Evolutionary conservation across 2,329 filamentous ascomycete genomes (phyloP), one percentile per base, ranked within the genome.

Genomic region (Trichoderma lentiforme): DNA sequence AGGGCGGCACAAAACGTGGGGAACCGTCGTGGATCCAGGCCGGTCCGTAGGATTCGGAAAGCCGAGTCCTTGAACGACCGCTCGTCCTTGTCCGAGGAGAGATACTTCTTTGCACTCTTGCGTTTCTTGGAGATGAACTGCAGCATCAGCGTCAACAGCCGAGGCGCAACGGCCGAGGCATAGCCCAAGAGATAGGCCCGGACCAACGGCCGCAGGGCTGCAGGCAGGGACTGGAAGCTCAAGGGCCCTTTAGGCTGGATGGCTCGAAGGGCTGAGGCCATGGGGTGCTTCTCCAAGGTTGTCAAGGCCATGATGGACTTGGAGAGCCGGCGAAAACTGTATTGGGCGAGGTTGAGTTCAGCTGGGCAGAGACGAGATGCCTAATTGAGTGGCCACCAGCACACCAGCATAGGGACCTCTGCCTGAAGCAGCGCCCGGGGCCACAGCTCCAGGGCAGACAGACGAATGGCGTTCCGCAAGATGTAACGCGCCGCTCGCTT

Each of bases 101-200:
- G 76, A 71, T 74, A 80, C 76, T 76, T 79, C 74, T 64, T 74
- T 15, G 73, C 72, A 60, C 75, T 77, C 26, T 77, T 75, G 47
- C 78, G 81, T 66, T 78, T 80, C 74, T 80, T 82, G 72, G 82
- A 82, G 73, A 86, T 77, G 76, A 86, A 83, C 74, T 87, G 84
- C 68, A 90, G 77, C 34, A 90, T 74, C 72, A 90, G 79, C 3
- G 86, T 86, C 74, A 90, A 76, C 26, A 91, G 79, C 73, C 88
- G 83, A 14, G 89, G 89, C 32, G 83, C 84, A 8, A 90, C 87
- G 39, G 85, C 83, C 66, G 88, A 90, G 21, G 85, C 85, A 81
- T 90, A 91, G 34, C 89, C 89, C 39, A 91, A 76, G 15, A 89
- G 77, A 78, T 89, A 91, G 61, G 89, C 89, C 72, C 88, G 85